These are phyloP conservation scores for Puccinia horiana DNA, from an alignment of 1,284 basidiomycete genomes.

Conservation along the genomic window DNA sequence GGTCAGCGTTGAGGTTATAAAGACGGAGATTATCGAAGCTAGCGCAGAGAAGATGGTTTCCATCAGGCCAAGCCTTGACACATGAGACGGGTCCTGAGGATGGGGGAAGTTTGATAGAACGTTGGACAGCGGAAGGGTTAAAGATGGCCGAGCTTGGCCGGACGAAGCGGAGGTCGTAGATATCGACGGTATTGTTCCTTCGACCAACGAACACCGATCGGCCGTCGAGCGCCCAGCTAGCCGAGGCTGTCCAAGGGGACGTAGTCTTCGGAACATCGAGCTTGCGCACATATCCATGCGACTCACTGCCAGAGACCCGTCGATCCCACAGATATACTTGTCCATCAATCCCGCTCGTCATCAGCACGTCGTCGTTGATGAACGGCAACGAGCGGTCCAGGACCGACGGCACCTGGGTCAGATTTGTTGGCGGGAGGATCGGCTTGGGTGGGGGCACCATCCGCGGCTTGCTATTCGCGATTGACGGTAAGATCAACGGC, in stretches of 20 bases:
- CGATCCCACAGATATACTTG: conserved; percentile 90
- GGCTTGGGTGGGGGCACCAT: background rate
- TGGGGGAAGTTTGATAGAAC: conserved; percentile 72
- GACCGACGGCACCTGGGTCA: conserved; percentile 53
- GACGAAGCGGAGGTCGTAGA: conserved; percentile 84
- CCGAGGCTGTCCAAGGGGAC: conserved; percentile 93
- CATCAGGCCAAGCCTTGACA: conserved; percentile 84
- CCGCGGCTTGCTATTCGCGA: background rate
- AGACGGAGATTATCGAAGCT: conserved; percentile 89
- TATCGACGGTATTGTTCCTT: conserved; percentile 84
- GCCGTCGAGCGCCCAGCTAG: conserved; percentile 90
- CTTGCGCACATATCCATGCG: conserved; percentile 70
- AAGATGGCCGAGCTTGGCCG: conserved; percentile 60
- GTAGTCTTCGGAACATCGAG: conserved; percentile 84
- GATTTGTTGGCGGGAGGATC: conserved; percentile 23
- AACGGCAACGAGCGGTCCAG: conserved; percentile 56
- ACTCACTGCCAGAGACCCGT: conserved; percentile 65
- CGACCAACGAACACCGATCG: conserved; percentile 86
- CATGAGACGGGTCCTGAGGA: conserved; percentile 90
- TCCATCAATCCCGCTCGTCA: conserved; percentile 89
- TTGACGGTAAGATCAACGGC: conserved; percentile 12
- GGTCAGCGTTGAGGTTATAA: conserved; percentile 71
- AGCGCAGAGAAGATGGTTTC: conserved; percentile 73
- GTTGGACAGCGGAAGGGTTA: conserved; percentile 55
- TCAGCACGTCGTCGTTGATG: conserved; percentile 74